Evolutionary conservation across 2,329 filamentous ascomycete species (phyloP).

Genomic region (Fusarium zealandicum): DNA sequence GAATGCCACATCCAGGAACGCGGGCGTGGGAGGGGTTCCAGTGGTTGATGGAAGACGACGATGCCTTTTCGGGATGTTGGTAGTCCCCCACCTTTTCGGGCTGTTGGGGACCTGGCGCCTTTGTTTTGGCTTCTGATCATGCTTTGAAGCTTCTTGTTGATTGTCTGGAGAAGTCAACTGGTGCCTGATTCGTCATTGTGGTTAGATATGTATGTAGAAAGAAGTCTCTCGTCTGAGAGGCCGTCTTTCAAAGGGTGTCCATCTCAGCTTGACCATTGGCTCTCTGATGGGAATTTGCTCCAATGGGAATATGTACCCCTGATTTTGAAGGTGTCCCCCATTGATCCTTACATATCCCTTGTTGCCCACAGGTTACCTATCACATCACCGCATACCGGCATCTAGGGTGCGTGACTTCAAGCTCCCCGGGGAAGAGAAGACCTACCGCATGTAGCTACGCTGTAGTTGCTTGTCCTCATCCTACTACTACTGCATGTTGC

Average conservation of each 20-base stretch:
- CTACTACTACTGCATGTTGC: too few species aligned
- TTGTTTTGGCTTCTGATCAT: slow-evolving; percentile 12
- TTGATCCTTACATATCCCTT: slow-evolving; percentile 5
- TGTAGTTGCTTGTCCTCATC: too few species aligned
- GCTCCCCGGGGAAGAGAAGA: too few species aligned
- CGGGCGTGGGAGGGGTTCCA: background rate
- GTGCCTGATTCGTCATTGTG: slow-evolving; percentile 5
- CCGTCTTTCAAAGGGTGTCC: background rate
- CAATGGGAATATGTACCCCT: slow-evolving; percentile 5
- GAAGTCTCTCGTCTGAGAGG: too few species aligned
- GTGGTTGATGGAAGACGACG: background rate
- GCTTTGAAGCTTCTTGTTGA: background rate
- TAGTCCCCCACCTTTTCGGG: background rate
- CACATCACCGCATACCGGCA: slow-evolving; percentile 23
- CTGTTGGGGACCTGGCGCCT: background rate
- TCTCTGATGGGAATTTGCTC: background rate
- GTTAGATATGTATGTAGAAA: background rate
- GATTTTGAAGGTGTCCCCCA: slow-evolving; percentile 8
- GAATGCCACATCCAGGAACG: slow-evolving; percentile 6
- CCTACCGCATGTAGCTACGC: too few species aligned
- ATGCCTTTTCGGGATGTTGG: background rate
- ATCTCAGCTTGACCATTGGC: background rate
- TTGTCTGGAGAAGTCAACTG: background rate
- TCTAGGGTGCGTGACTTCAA: too few species aligned
- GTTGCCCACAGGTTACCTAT: slow-evolving; percentile 4